A percentile compares a stretch with the other conserved stretches of the same genome.
phyloP scores from a whole-genome alignment of 73 alveolate species.

The Tetrahymena borealis region DNA sequence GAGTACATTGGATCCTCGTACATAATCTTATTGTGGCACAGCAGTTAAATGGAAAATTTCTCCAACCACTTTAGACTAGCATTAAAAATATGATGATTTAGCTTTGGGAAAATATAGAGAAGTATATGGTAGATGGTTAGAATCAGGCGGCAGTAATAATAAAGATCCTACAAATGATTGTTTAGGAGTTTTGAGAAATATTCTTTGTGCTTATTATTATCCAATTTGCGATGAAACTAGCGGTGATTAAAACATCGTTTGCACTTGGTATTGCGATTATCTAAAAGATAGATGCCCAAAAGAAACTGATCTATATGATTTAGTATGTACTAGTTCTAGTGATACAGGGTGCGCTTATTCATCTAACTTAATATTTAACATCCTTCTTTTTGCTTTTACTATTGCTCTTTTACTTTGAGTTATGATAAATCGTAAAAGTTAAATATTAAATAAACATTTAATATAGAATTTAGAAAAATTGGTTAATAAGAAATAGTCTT shows the following conservation, averaged over 20 bases:
- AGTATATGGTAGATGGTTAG: background rate
- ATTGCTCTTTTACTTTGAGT: no score
- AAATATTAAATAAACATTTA: no score
- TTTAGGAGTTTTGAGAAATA: background rate
- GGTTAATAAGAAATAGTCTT: no score
- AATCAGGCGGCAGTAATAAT: background rate
- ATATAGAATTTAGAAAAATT: no score
- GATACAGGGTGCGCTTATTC: background rate
- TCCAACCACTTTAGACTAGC: background rate
- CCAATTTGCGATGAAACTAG: background rate
- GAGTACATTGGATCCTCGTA: background rate
- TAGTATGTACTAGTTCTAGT: background rate
- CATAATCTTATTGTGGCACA: background rate
- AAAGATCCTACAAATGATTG: background rate
- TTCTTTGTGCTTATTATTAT: background rate
- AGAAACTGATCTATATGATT: background rate
- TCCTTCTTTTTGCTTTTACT: background rate
- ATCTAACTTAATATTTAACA: background rate
- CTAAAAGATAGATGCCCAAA: background rate
- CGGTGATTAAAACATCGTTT: background rate
- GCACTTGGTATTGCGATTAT: background rate
- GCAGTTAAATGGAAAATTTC: background rate
- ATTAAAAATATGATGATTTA: background rate
- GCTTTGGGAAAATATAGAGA: background rate
- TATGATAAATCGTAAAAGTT: no score